Percentiles rank a stretch among this genome's conserved stretches.
Evolutionary conservation across 2,329 filamentous ascomycete species (phyloP).

Genomic region (Rhynchosporium graminicola): DNA sequence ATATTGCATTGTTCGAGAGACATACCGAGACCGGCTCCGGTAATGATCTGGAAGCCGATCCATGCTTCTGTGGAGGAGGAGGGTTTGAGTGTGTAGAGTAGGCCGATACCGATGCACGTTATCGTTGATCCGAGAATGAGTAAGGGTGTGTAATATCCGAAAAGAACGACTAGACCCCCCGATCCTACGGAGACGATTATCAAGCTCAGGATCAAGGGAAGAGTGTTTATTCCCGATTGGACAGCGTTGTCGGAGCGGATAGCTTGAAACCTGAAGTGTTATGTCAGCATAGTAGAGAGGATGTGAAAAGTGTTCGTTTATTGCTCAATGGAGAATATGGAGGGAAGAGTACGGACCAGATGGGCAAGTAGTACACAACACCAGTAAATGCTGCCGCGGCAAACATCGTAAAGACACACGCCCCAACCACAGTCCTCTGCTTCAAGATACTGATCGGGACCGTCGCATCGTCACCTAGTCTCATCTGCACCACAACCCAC

Average conservation of each 20-base stretch:
- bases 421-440: slow-evolving; percentile 41
- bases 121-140: slow-evolving; percentile 45
- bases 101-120: slow-evolving; percentile 24
- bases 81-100: slow-evolving; percentile 22
- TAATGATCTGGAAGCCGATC: slow-evolving; percentile 39
- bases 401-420: slow-evolving; percentile 37
- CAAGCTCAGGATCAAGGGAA: slow-evolving; percentile 39
- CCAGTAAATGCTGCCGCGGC: slow-evolving; percentile 38
- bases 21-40: slow-evolving; percentile 34
- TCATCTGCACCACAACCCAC: slow-evolving; percentile 39
- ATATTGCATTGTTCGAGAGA: slow-evolving; percentile 31
- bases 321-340: no score
- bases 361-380: slow-evolving; percentile 48
- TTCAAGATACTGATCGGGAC: slow-evolving; percentile 43
- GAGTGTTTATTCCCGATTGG: slow-evolving; percentile 45
- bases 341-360: slow-evolving; percentile 40
- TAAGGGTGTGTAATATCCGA: slow-evolving; percentile 35
- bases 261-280: slow-evolving; percentile 42
- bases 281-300: not conserved
- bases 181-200: slow-evolving; percentile 29
- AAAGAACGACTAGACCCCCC: slow-evolving; percentile 14
- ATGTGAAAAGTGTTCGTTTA: no score
- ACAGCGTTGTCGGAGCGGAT: slow-evolving; percentile 45
- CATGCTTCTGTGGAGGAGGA: slow-evolving; percentile 38
- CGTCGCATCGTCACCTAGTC: slow-evolving; percentile 42